These are phyloP conservation scores for Vitis hybrid DNA, from an alignment of 177 flowering plant species.

Conservation along the genomic window DNA sequence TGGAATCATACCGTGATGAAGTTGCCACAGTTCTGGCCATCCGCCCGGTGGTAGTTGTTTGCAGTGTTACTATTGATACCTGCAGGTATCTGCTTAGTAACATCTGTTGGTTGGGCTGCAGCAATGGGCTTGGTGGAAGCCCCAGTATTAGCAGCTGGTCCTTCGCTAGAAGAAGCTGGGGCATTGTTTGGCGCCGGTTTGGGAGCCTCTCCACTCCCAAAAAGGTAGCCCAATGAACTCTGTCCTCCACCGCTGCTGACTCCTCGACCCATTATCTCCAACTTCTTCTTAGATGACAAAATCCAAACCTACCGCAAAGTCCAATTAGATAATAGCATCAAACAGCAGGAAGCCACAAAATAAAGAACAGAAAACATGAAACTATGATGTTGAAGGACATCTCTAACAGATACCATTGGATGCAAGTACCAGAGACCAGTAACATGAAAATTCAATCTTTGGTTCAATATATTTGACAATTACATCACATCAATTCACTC, in stretches of 20 bases:
- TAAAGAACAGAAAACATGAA: too few relatives aligned
- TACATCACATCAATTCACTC: too few relatives aligned
- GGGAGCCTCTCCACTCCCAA: constrained; percentile 71
- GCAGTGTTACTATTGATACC: constrained; percentile 49
- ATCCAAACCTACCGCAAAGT: background rate
- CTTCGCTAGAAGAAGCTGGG: constrained; percentile 29
- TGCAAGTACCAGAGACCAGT: too few relatives aligned
- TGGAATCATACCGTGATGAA: constrained; percentile 53
- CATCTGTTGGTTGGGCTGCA: constrained; percentile 36
- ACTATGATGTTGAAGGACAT: too few relatives aligned
- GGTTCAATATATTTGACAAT: too few relatives aligned
- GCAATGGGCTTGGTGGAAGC: constrained; percentile 40
- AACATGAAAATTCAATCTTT: too few relatives aligned
- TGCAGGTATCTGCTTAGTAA: constrained; percentile 55
- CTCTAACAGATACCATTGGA: too few relatives aligned
- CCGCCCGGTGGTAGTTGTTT: constrained; percentile 64
- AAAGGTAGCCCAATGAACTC: constrained; percentile 72
- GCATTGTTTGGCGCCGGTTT: constrained; percentile 32
- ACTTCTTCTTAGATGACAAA: background rate
- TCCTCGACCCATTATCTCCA: constrained; percentile 58
- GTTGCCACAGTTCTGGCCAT: constrained; percentile 72
- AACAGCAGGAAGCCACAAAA: background rate
- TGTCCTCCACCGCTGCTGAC: constrained; percentile 77
- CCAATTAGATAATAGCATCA: background rate
- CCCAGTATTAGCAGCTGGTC: constrained; percentile 15